These are phyloP conservation scores for Stephania cephalantha DNA, from an alignment of 164 flowering plant genomes.

Conservation along the genomic window DNA sequence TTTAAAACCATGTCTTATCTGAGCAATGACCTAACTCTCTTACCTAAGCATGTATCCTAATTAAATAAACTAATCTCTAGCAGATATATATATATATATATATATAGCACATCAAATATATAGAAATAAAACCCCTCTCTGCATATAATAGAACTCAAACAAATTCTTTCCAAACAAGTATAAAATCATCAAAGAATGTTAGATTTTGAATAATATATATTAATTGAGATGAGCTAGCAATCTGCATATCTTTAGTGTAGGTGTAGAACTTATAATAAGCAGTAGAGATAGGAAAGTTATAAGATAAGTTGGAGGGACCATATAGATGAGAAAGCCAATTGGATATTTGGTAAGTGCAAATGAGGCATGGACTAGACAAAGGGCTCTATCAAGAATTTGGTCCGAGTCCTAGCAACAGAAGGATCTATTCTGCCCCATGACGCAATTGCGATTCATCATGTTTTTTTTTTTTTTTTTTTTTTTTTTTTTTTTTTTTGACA, in stretches of 20 bases:
- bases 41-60: neutral
- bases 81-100: too few species aligned
- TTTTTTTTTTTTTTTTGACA: neutral
- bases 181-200: too few species aligned
- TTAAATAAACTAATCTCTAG: neutral
- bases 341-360: neutral
- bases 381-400: neutral
- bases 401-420: neutral
- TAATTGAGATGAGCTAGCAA: neutral
- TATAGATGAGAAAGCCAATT: neutral
- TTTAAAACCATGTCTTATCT: neutral
- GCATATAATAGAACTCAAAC: too few species aligned
- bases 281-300: neutral
- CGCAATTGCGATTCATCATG: neutral
- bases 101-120: too few species aligned
- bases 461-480: neutral
- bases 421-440: neutral
- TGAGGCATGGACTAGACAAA: neutral
- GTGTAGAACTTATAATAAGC: neutral
- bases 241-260: neutral
- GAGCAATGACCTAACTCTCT: neutral
- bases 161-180: too few species aligned
- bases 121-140: too few species aligned
- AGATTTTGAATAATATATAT: too few species aligned
- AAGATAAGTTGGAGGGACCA: constrained; percentile 1